Base-by-base conservation (phyloP, 495 filamentous ascomycete genomes). In the Neurospora intermedia region DNA sequence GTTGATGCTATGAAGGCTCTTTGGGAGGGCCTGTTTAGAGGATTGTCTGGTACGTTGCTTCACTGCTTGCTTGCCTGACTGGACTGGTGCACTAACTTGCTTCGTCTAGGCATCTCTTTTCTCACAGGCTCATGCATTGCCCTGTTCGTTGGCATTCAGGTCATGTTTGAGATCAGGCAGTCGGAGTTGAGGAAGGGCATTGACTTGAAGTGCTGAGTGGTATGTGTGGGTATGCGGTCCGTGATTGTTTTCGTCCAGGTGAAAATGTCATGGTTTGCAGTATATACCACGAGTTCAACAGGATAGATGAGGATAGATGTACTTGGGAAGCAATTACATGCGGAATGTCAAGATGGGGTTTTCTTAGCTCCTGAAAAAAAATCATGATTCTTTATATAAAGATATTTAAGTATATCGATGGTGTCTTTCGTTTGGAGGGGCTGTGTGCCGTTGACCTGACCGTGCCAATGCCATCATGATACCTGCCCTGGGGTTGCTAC, bases 111-210 rank as follows among this genome's bases (percentile, higher is more conserved):
- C n/a, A 75, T 93, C 11, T 83, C 86, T 4, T 98, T 97, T 78
- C 79, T 98, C 69, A 78, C 87, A 5, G 83, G 85, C 0, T 92
- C 94, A 23, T 94, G 90, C 76, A 81, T 77, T 38, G 87, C 87
- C 48, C 78, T 98, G 15, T 99, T 97, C 78, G 90, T 94, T 4
- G 95, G 92, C 18, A 89, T 91, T 20, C 94, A 98, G 85, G 84
- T 97, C 74, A 99, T 98, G 96, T 97, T 98, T 85, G 96, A 99
- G 86, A 87, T 95, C 69, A 83, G 96, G 69, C 91, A 98, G 83
- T 86, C 85, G 75, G 96, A 99, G 85, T 83, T 87, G 77, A 87
- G 95, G 71, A 88, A 86, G 62, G 96, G 96, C 2, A 92, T 98
- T 72, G 86, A 90, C 74, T 74, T 98, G 83, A 98, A 93, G 83